Base-by-base conservation (phyloP, 768 basidiomycete species). In the Mycena rosella region DNA sequence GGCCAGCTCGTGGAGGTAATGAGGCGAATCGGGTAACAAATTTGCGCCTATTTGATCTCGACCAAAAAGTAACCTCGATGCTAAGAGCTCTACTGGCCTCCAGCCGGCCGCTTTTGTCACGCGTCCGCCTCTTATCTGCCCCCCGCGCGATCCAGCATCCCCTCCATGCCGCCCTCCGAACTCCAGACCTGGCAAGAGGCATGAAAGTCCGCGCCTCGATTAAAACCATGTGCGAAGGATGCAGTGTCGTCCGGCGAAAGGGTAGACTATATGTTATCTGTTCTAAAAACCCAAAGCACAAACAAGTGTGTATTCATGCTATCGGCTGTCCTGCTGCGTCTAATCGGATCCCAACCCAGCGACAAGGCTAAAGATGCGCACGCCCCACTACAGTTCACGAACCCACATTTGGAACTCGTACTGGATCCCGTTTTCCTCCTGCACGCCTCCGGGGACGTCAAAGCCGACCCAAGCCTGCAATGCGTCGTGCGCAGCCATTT, bases 351-450 rank as follows among this genome's bases (percentile, higher is more conserved):
- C 56, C 20, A 44, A 36, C 10, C 5, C 75, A 92, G 91, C 88
- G 91, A 52, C 91, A 92, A 79, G 91, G 91, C 70, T 92, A 82
- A 44, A 20, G 78, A 62, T 53, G 34, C n/a, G 2, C 40, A 32
- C 48, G 48, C 47, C 45, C 14, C 15, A 26, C 56, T 74, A 77
- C 63, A 65, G 34, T 60, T 75, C 77, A 58, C 87, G 86, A 55
- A 89, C 85, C 97, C 97, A 99, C 96, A 99, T 96, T 83, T 99
- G 94, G 79, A 91, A 98, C 81, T 94, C 93, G 77, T 96, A 99
- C 71, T 86, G 83, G 49, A 95, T 83, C 13, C 91, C 94, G 60
- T 92, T 92, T 79, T 98, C 96, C 76, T 89, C 88, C 78, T 94
- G 91, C 73, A 87, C 80, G 5, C 94, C 95, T 68, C 84, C 81